Percentiles rank a stretch among this genome's conserved stretches.
Conservation (phyloP, 2,329 filamentous ascomycete genomes). For the Colletotrichum tanaceti region DNA sequence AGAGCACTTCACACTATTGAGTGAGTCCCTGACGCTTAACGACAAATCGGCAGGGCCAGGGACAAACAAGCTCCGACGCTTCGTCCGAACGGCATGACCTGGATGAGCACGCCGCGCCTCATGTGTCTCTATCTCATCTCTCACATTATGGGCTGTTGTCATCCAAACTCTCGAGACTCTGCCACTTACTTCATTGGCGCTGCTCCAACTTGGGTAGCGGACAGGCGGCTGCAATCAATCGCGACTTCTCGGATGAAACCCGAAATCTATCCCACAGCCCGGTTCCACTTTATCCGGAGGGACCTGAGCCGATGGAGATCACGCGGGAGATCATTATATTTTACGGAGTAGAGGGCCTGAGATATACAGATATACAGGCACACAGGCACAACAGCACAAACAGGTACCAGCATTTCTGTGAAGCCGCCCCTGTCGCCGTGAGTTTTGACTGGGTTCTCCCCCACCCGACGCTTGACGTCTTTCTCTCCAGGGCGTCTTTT, state of each 20-base stretch:
- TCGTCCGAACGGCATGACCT: not conserved
- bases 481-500: slow-evolving; percentile 3
- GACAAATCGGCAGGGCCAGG: not conserved
- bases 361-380: no score
- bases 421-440: slow-evolving; percentile 4
- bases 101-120: not conserved
- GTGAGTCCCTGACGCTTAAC: not conserved
- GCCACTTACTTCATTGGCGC: not conserved
- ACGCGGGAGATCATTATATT: slow-evolving; percentile 35
- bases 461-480: slow-evolving; percentile 12
- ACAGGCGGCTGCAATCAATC: not conserved
- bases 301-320: slow-evolving; percentile 27
- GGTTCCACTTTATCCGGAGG: slow-evolving; percentile 10
- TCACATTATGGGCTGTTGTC: not conserved
- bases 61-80: not conserved
- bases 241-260: slow-evolving; percentile 37
- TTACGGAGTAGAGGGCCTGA: no score
- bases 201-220: slow-evolving; percentile 22
- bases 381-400: no score
- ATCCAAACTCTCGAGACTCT: slow-evolving; percentile 17
- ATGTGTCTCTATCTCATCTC: slow-evolving; percentile 13
- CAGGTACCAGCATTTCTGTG: slow-evolving; percentile 8
- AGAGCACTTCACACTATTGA: not conserved
- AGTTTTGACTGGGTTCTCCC: slow-evolving; percentile 1
- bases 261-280: slow-evolving; percentile 7